Evolutionary conservation across 139 green algal species (phyloP).

Genomic region (Closterium sp.): DNA sequence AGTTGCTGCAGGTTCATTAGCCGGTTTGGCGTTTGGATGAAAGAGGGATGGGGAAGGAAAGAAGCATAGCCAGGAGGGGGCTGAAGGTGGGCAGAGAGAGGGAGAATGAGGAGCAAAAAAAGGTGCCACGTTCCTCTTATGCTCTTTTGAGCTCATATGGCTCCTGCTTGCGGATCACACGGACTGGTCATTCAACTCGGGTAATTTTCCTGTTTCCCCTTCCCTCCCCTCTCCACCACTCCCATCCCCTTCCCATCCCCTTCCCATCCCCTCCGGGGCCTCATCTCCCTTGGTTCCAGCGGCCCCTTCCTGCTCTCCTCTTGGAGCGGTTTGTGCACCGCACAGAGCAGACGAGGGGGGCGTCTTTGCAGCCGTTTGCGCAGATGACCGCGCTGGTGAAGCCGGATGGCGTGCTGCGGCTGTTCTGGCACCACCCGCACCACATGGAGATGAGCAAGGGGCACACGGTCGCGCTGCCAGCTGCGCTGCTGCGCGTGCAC

Average conservation of each 20-base stretch:
- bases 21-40: too few species aligned
- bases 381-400: neutral
- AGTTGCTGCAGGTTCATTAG: too few species aligned
- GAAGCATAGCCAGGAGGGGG: too few species aligned
- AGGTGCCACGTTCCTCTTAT: neutral
- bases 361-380: neutral
- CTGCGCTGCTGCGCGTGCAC: neutral
- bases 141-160: too few species aligned
- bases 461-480: neutral
- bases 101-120: neutral
- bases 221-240: neutral
- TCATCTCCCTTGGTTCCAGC: neutral
- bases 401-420: neutral
- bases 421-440: neutral
- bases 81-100: neutral
- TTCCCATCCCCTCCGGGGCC: too few species aligned
- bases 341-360: neutral
- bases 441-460: neutral
- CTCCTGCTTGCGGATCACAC: neutral
- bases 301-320: neutral
- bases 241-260: neutral
- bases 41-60: too few species aligned
- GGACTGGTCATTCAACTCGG: neutral
- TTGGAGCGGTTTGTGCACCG: neutral
- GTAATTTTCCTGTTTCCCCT: neutral